Conservation (phyloP, 306 rosid genomes). For the Lotus japonicus region DNA sequence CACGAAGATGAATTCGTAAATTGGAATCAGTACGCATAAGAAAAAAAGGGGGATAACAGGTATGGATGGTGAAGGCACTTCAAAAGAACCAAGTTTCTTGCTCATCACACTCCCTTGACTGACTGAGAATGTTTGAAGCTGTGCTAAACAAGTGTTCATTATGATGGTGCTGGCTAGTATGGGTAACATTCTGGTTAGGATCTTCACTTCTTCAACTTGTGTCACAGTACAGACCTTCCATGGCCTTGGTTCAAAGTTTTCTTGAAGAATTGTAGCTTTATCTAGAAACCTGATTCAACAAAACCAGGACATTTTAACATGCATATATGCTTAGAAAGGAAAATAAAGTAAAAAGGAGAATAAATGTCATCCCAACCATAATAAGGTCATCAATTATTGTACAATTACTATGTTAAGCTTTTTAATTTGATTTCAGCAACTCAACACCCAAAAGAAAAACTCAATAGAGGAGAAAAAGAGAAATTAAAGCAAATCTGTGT, state of each 20-base stretch:
- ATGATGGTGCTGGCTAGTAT: constrained; percentile 76
- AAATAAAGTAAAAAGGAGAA: background rate
- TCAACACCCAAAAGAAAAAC: background rate
- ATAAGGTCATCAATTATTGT: background rate
- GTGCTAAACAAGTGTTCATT: constrained; percentile 94
- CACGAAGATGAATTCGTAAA: constrained; percentile 67
- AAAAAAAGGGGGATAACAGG: constrained; percentile 75
- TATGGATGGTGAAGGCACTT: constrained; percentile 67
- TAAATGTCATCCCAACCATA: background rate
- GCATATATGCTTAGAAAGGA: background rate
- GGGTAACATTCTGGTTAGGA: constrained; percentile 76
- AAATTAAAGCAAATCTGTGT: background rate
- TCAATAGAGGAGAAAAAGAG: background rate
- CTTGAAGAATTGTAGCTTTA: constrained; percentile 55
- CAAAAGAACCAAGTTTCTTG: constrained; percentile 47
- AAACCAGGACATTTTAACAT: constrained; percentile 10
- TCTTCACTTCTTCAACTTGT: constrained; percentile 90
- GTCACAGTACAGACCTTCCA: constrained; percentile 82
- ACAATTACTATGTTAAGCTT: background rate
- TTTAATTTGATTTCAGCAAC: background rate
- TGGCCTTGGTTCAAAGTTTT: constrained; percentile 31
- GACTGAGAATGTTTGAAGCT: constrained; percentile 87
- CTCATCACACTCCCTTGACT: constrained; percentile 64
- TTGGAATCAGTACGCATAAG: constrained; percentile 51
- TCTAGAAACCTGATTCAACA: constrained; percentile 58